phyloP scores from a whole-genome alignment of 768 basidiomycete genomes.

The Polyporus arcularius region DNA sequence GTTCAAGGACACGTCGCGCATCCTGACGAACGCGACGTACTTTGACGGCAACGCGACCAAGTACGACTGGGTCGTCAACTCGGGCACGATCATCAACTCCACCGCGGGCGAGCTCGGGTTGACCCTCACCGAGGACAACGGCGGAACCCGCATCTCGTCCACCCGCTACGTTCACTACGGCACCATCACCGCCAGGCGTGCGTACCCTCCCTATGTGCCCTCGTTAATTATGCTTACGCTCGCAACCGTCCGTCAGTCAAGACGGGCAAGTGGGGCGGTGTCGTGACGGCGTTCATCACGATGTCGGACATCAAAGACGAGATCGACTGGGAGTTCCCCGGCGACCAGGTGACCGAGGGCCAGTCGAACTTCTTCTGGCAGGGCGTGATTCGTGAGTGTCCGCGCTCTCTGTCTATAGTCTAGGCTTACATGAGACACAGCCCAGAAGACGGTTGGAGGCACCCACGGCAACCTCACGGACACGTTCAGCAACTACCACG shows the following conservation, averaged over 20 bases:
- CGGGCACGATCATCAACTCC: constrained; percentile 63
- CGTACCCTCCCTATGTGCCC: constrained; percentile 14
- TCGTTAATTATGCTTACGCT: not conserved
- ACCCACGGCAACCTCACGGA: constrained; percentile 53
- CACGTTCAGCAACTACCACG: constrained; percentile 71
- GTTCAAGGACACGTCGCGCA: constrained; percentile 64
- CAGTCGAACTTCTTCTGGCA: constrained; percentile 87
- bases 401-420: constrained; percentile 12
- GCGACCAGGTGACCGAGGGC: constrained; percentile 56
- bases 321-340: constrained; percentile 88
- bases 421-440: too few relatives aligned
- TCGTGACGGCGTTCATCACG: constrained; percentile 83
- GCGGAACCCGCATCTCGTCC: constrained; percentile 77
- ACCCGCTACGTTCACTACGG: constrained; percentile 86
- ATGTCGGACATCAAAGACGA: constrained; percentile 84
- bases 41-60: constrained; percentile 75
- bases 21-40: constrained; percentile 62
- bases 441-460: constrained; percentile 50
- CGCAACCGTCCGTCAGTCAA: constrained; percentile 50
- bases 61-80: constrained; percentile 75
- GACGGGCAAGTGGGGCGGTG: constrained; percentile 76
- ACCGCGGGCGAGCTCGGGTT: constrained; percentile 67
- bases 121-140: constrained; percentile 66
- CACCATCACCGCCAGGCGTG: constrained; percentile 64
- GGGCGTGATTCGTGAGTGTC: constrained; percentile 59